These are phyloP conservation scores for Kluyveromyces siamensis DNA, from an alignment of 805 yeast genomes.

Conservation along the genomic window DNA sequence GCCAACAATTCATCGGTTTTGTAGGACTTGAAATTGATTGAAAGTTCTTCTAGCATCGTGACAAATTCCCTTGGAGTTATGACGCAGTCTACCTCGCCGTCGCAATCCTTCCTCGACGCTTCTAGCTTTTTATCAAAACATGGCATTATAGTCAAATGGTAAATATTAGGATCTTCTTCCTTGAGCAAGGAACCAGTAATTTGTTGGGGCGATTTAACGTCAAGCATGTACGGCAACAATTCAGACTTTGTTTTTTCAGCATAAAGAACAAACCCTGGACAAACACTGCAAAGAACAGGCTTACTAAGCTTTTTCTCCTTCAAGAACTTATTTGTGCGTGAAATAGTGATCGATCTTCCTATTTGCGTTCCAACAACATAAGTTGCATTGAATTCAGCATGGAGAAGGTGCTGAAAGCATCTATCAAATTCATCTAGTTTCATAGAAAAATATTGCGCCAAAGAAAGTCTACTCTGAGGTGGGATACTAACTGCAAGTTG, in stretches of 20 bases:
- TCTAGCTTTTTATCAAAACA: conserved; percentile 95
- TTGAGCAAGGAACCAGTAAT: conserved; percentile 78
- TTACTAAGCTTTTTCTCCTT: conserved; percentile 10
- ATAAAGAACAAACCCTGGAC: conserved; percentile 96
- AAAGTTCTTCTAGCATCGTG: conserved; percentile 54
- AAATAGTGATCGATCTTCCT: conserved; percentile 62
- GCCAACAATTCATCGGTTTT: conserved; percentile 4
- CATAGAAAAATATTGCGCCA: conserved; percentile 57
- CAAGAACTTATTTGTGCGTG: conserved; percentile 37
- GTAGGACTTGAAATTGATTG: conserved; percentile 20
- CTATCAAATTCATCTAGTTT: conserved; percentile 51
- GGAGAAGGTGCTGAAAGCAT: conserved; percentile 48
- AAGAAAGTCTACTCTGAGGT: conserved; percentile 78
- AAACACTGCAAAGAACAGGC: conserved; percentile 63
- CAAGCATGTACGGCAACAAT: conserved; percentile 58
- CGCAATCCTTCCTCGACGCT: conserved; percentile 74
- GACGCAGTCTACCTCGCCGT: conserved; percentile 83
- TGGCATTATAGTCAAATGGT: conserved; percentile 89
- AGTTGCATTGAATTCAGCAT: conserved; percentile 48
- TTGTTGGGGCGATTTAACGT: conserved; percentile 86
- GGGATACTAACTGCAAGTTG: conserved; percentile 67
- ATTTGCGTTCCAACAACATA: conserved; percentile 79
- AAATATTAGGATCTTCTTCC: conserved; percentile 38
- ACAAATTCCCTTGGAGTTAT: conserved; percentile 84
- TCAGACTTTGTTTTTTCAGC: conserved; percentile 94